Conservation (phyloP, 169 alveolate species). For the Besnoitia besnoiti region DNA sequence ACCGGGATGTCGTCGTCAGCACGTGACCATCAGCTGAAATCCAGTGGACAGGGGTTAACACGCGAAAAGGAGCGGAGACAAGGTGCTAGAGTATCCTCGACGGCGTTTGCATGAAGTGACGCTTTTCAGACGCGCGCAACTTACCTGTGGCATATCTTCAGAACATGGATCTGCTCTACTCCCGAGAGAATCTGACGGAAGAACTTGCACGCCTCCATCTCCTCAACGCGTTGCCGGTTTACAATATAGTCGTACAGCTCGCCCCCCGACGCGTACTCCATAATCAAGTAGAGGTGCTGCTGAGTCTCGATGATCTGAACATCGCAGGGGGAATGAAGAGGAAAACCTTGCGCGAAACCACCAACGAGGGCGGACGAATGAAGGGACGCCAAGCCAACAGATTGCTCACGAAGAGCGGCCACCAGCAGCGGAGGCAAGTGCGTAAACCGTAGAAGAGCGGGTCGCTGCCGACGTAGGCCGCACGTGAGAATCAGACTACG, state of each 20-base stretch:
- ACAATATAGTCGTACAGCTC: conserved; percentile 91
- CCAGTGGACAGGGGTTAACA: no score
- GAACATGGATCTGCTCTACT: conserved; percentile 86
- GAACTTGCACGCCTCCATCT: conserved; percentile 77
- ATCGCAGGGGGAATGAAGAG: background rate
- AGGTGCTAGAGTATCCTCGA: no score
- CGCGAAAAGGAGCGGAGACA: no score
- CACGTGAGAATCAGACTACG: no score
- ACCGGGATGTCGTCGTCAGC: background rate
- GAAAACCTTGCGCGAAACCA: background rate
- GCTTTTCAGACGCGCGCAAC: no score
- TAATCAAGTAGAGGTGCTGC: conserved; percentile 83
- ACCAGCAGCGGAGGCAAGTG: no score
- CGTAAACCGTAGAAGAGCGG: no score
- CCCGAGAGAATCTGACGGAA: conserved; percentile 86
- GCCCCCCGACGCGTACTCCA: conserved; percentile 91
- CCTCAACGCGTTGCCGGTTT: conserved; percentile 84
- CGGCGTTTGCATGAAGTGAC: no score
- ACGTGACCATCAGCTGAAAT: no score
- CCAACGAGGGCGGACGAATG: no score
- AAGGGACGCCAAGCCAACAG: no score
- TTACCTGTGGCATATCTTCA: conserved; percentile 88
- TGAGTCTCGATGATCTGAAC: conserved; percentile 83
- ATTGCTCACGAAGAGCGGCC: background rate
- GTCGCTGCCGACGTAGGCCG: no score